A percentile compares a stretch with the other conserved stretches of the same genome.
Conservation (phyloP, 805 yeast species). For the Wickerhamomyces canadensis region DNA sequence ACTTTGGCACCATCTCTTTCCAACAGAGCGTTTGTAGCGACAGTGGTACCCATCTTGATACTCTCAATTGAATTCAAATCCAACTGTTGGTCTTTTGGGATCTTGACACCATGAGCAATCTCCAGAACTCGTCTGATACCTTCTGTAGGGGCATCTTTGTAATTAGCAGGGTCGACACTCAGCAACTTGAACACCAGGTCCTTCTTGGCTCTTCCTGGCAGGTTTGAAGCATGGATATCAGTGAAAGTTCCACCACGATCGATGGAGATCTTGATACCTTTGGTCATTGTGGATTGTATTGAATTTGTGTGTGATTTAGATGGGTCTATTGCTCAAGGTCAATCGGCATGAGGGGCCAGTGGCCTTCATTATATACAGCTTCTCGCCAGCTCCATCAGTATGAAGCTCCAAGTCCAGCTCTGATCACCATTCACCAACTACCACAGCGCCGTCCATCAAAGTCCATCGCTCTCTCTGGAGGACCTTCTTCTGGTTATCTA, state of each 20-base stretch:
- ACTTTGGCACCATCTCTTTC: slow-evolving; percentile 42
- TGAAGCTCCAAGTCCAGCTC: no score
- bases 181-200: slow-evolving; percentile 36
- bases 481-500: no score
- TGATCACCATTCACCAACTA: no score
- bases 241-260: slow-evolving; percentile 39
- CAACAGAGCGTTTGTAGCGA: slow-evolving; percentile 44
- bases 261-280: no score
- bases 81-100: slow-evolving; percentile 23
- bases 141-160: slow-evolving; percentile 41
- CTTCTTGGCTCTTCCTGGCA: slow-evolving; percentile 34
- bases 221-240: slow-evolving; percentile 39
- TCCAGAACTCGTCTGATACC: slow-evolving; percentile 38
- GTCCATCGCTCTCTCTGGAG: no score
- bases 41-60: slow-evolving; percentile 41
- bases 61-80: slow-evolving; percentile 28
- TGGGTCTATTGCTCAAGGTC: no score
- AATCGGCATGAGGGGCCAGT: no score
- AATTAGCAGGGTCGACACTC: slow-evolving; percentile 39
- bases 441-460: no score
- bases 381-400: no score
- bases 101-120: slow-evolving; percentile 17
- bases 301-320: no score
- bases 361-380: no score
- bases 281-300: no score